A percentile compares a stretch with the other conserved stretches of the same genome.
Evolutionary conservation across 495 filamentous ascomycete genomes (phyloP).

Genomic region (Aspergillus leporis): DNA sequence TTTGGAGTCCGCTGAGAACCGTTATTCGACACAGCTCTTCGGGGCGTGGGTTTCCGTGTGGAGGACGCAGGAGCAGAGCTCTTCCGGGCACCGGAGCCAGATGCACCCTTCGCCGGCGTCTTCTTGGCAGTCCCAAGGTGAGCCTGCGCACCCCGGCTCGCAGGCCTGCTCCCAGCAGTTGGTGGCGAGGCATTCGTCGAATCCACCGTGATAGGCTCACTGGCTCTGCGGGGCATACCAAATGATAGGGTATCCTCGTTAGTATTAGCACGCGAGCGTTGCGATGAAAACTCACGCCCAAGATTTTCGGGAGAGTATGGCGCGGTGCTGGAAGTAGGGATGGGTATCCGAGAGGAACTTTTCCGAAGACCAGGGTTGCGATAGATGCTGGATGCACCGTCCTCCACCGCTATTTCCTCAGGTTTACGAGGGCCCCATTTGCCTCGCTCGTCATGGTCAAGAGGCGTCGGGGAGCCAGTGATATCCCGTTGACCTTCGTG

Average conservation of each 20-base stretch:
- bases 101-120: slow-evolving; percentile 39
- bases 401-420: slow-evolving; percentile 76
- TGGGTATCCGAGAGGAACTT: slow-evolving; percentile 76
- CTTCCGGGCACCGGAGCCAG: slow-evolving; percentile 44
- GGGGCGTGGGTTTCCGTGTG: slow-evolving; percentile 37
- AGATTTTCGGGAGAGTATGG: slow-evolving; percentile 67
- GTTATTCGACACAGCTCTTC: slow-evolving; percentile 41
- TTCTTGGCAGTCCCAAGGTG: slow-evolving; percentile 20
- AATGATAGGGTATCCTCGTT: slow-evolving; percentile 61
- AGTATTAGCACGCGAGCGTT: slow-evolving; percentile 57
- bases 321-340: slow-evolving; percentile 72
- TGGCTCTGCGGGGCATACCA: slow-evolving; percentile 66
- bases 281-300: slow-evolving; percentile 69
- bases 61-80: slow-evolving; percentile 39
- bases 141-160: slow-evolving; percentile 36
- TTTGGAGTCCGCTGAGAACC: slow-evolving; percentile 60
- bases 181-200: slow-evolving; percentile 51
- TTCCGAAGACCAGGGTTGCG: slow-evolving; percentile 45
- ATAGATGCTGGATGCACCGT: slow-evolving; percentile 36
- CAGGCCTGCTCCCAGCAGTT: slow-evolving; percentile 42
- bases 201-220: slow-evolving; percentile 65
- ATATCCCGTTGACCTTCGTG: slow-evolving; percentile 45
- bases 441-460: slow-evolving; percentile 37
- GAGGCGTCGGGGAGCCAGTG: slow-evolving; percentile 45
- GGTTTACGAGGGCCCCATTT: slow-evolving; percentile 76